Base-by-base conservation (phyloP, 176 grass and related monocot genomes). In the Bolboschoenus planiculmis region DNA sequence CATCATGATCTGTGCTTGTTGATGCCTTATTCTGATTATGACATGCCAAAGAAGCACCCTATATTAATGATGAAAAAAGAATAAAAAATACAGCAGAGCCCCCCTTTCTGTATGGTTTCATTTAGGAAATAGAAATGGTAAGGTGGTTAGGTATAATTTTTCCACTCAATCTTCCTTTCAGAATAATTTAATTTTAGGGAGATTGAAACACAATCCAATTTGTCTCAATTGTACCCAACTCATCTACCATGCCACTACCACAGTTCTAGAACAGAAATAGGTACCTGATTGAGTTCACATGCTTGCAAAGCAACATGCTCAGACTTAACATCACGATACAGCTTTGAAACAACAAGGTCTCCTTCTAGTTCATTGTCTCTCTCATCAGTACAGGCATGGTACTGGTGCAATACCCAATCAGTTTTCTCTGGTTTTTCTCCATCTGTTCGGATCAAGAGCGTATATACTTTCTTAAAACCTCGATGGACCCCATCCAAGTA, bases 271-370 rank as follows among this genome's bases (percentile, higher is more conserved):
- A 35, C n/a, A 14, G 5, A 78, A 80, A 80, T 57, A 33, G n/a
- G 44, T 57, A 81, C 53, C 58, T 0, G 30, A 26, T 60, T 26
- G 42, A 81, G 20, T 42, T 16, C 14, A 30, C 24, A 29, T 76
- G 72, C 44, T 76, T 76, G 43, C 26, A 51, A 76, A 15, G 11
- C 46, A 31, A 31, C 24, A 50, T 76, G 36, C 84, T 70, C 18
- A 13, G 68, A 87, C 29, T 75, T 59, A 35, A 61, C 68, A 33
- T 80, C 48, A 76, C 50, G 56, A 33, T 94, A 94, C 70, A 97
- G 50, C 58, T 97, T 97, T 9, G 88, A 97, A 79, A 94, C 81
- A 47, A 94, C 88, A 79, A 92, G 30, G 78, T 88, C 95, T 37
- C 21, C 78, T 8, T 90, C 76, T 59, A n/a, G 78, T 37, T 23